Conservation (phyloP, 2,329 filamentous ascomycete genomes). For the Claviceps sorghi region DNA sequence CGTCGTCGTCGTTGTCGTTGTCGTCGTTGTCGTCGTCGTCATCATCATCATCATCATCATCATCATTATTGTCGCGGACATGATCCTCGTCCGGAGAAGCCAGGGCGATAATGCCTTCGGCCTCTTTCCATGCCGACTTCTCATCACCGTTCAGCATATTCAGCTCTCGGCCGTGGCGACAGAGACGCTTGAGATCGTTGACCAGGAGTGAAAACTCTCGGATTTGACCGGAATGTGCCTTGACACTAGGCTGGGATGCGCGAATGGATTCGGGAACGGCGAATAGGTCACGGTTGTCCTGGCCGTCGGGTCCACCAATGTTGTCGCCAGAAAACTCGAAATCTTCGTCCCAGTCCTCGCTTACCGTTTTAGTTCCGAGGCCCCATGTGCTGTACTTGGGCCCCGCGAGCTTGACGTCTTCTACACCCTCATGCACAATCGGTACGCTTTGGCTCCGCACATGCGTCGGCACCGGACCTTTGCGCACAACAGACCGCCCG, state of each 20-base stretch:
- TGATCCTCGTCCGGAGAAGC: slow-evolving; percentile 53
- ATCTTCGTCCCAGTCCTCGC: slow-evolving; percentile 82
- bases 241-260: slow-evolving; percentile 68
- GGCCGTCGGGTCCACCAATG: slow-evolving; percentile 20
- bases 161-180: slow-evolving; percentile 53
- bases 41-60: slow-evolving; percentile 15
- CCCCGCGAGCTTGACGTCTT: slow-evolving; percentile 36
- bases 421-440: slow-evolving; percentile 48
- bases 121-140: slow-evolving; percentile 58
- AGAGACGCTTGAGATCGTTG: slow-evolving; percentile 67
- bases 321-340: slow-evolving; percentile 55
- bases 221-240: slow-evolving; percentile 71
- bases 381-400: slow-evolving; percentile 74
- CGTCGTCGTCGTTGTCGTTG: slow-evolving; percentile 22
- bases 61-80: slow-evolving; percentile 11
- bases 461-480: slow-evolving; percentile 54
- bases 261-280: slow-evolving; percentile 59
- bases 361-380: slow-evolving; percentile 61
- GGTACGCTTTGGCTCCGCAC: slow-evolving; percentile 72
- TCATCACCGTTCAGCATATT: slow-evolving; percentile 47
- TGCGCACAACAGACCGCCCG: slow-evolving; percentile 51
- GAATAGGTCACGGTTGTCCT: slow-evolving; percentile 19
- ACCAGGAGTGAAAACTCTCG: slow-evolving; percentile 68
- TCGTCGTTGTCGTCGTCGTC: slow-evolving; percentile 35
- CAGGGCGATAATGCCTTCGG: slow-evolving; percentile 76